Evolutionary conservation across 352 stramenopile species (phyloP).

Genomic region (Phytopythium cucurbitacearum): DNA sequence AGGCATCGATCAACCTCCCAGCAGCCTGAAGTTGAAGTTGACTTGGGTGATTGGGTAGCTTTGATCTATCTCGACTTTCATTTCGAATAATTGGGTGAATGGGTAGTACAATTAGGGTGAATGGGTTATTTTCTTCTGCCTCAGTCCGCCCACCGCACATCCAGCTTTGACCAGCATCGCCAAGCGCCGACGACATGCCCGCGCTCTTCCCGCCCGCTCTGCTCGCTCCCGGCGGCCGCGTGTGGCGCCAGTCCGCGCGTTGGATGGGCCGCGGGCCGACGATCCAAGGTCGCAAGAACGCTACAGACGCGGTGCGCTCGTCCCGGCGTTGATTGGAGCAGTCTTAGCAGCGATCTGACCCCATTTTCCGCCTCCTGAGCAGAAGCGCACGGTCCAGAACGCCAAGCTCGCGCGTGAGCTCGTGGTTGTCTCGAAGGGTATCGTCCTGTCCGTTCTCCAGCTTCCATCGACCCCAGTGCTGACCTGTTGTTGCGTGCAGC

Average conservation of each 20-base stretch:
- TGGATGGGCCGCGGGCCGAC: conserved; percentile 78
- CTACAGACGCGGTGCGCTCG: conserved; percentile 55
- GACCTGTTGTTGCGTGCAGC: conserved; percentile 15
- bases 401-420: conserved; percentile 72
- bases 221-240: conserved; percentile 2
- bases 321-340: not conserved
- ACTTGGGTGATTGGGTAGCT: too few relatives aligned
- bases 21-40: not conserved
- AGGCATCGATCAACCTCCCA: conserved; percentile 4
- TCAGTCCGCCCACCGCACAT: too few relatives aligned
- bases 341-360: too few relatives aligned
- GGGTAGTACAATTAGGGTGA: too few relatives aligned
- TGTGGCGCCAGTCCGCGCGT: conserved; percentile 44
- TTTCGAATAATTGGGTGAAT: too few relatives aligned
- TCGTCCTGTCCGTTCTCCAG: not conserved
- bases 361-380: not conserved
- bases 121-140: too few relatives aligned
- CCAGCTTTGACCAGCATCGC: not conserved
- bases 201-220: not conserved
- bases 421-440: conserved; percentile 71
- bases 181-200: not conserved
- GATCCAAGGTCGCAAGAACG: conserved; percentile 81
- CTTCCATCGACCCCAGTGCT: not conserved
- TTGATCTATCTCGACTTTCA: too few relatives aligned
- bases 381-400: conserved; percentile 80